Conservation (phyloP, 495 filamentous ascomycete genomes). For the Opeltia flavorubescens region DNA sequence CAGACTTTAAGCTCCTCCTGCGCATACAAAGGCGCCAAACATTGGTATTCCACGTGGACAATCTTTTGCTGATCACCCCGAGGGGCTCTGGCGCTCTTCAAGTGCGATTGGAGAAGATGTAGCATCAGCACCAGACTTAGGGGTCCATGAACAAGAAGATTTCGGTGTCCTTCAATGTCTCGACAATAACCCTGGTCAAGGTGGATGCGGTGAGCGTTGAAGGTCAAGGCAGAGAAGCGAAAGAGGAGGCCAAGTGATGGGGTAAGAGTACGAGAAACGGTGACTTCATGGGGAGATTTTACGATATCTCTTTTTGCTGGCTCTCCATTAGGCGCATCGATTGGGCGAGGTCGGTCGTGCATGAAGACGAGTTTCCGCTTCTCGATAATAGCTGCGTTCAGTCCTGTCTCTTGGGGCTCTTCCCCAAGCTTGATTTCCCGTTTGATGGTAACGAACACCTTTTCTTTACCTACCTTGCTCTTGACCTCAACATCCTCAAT, state of each 20-base stretch:
- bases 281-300: constrained; percentile 26
- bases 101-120: constrained; percentile 38
- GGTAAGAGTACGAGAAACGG: constrained; percentile 44
- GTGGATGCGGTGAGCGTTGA: constrained; percentile 78
- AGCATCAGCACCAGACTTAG: constrained; percentile 65
- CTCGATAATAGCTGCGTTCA: constrained; percentile 27
- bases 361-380: constrained; percentile 48
- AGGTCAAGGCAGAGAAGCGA: constrained; percentile 72
- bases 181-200: constrained; percentile 59
- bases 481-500: constrained; percentile 47
- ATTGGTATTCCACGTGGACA: constrained; percentile 54
- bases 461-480: constrained; percentile 40
- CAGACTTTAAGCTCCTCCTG: constrained; percentile 51
- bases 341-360: constrained; percentile 18
- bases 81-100: constrained; percentile 18
- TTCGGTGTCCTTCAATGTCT: constrained; percentile 55
- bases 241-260: constrained; percentile 59
- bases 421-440: constrained; percentile 27
- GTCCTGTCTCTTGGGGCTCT: constrained; percentile 9
- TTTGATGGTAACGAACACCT: constrained; percentile 45
- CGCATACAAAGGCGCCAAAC: constrained; percentile 69
- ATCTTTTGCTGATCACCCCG: constrained; percentile 7
- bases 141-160: constrained; percentile 75
- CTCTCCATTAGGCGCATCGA: constrained; percentile 2
- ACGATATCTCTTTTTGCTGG: constrained; percentile 11